Evolutionary conservation across 371 early-diverging fungal species (phyloP), one percentile per base, ranked within the genome.

Genomic region (Mortierella sp.): DNA sequence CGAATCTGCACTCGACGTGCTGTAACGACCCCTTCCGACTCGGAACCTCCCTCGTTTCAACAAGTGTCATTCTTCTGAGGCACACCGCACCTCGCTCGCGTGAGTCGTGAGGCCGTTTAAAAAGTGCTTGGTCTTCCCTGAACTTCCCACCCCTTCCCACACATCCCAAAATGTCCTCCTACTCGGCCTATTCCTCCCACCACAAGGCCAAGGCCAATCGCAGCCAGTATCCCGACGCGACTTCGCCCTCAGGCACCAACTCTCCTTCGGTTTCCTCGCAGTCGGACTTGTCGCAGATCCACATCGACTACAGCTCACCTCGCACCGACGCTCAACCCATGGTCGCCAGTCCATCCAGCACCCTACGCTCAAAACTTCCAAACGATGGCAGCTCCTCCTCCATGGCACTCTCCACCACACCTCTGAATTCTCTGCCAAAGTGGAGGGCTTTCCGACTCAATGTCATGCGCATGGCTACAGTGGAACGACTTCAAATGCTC

Each of bases 391-490:
- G 13, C 14, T 59, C 64, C 9, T 47, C 60, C 8, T 14, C 65
- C 2, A 56, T 40, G 57, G 63, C 40, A 10, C 41, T 39, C 54
- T 62, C 73, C 14, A 60, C 61, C 28, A 55, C 61, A 41, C 54
- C 70, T 8, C 48, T 50, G n/a, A 21, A 64, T 4, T 9, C 40
- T 19, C 61, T 54, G 0, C 60, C 61, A 46, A 45, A 49, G 40
- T 67, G 74, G 74, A 67, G 56, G 52, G 50, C 51, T 3, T 22
- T 67, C n/a, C 63, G 63, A 56, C 43, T 67, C 21, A 51, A 41
- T 5, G 57, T 67, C 14, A 67, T 67, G 67, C 47, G 44, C n/a
- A 63, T 73, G 60, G 74, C 74, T 21, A 73, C 74, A 4, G 74
- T 73, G n/a, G 67, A 73, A 28, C 67, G 74, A 0, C 40, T 73